phyloP scores from a whole-genome alignment of 176 grass and related monocot genomes.

The Guadua angustifolia region DNA sequence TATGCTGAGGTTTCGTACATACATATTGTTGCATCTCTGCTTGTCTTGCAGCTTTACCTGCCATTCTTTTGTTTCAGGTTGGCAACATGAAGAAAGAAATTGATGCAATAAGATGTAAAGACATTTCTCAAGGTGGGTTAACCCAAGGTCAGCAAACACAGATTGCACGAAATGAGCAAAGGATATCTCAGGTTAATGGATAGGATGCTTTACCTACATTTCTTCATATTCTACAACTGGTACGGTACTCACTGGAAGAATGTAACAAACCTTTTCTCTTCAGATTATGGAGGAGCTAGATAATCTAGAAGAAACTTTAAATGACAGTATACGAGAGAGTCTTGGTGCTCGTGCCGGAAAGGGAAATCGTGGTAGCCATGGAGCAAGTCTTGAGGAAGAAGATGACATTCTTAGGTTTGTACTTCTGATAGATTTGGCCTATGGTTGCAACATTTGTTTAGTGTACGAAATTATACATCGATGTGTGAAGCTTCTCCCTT shows the following conservation, averaged over 20 bases:
- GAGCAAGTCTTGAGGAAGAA: constrained; percentile 75
- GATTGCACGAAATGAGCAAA: constrained; percentile 97
- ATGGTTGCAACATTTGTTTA: constrained; percentile 3
- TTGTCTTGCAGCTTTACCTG: constrained; percentile 23
- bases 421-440: constrained; percentile 36
- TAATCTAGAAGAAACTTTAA: constrained; percentile 97
- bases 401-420: constrained; percentile 71
- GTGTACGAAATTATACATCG: background rate
- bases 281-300: constrained; percentile 97
- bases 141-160: constrained; percentile 99
- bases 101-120: constrained; percentile 89
- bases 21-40: constrained; percentile 19
- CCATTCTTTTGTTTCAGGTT: constrained; percentile 55
- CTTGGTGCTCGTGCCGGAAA: constrained; percentile 85
- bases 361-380: constrained; percentile 53
- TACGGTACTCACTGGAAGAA: constrained; percentile 4
- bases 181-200: constrained; percentile 73
- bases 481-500: background rate
- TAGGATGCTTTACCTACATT: constrained; percentile 20
- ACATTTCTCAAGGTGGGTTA: constrained; percentile 96
- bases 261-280: constrained; percentile 37
- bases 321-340: constrained; percentile 97
- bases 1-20: background rate
- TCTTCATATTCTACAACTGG: constrained; percentile 27
- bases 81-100: constrained; percentile 99